Percentiles rank a stretch among this genome's conserved stretches.
Evolutionary conservation across 805 yeast genomes (phyloP).

Genomic region (Brettanomyces naardenensis): DNA sequence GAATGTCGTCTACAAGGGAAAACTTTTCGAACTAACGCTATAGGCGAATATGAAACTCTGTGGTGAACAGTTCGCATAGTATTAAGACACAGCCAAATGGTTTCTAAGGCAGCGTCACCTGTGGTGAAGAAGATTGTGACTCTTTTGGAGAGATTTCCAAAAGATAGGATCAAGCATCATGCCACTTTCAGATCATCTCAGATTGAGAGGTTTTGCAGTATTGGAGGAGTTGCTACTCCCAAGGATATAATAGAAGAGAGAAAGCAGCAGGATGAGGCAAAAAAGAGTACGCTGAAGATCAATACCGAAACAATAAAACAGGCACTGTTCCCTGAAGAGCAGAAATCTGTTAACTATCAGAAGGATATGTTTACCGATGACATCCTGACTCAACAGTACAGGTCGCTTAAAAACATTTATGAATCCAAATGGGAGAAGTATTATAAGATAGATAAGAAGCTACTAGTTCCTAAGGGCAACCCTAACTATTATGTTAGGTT

Average conservation of each 20-base stretch:
- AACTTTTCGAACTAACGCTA: no score
- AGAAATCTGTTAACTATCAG: slow-evolving; percentile 31
- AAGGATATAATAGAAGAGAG: slow-evolving; percentile 25
- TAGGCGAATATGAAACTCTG: no score
- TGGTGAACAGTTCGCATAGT: no score
- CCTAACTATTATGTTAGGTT: slow-evolving; percentile 71
- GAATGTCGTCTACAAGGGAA: no score
- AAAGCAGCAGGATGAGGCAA: slow-evolving; percentile 29
- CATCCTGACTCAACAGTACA: slow-evolving; percentile 43
- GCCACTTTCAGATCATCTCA: slow-evolving; percentile 66
- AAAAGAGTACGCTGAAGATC: slow-evolving; percentile 7
- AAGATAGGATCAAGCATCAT: slow-evolving; percentile 59
- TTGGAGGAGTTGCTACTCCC: slow-evolving; percentile 39
- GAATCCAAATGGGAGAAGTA: slow-evolving; percentile 56
- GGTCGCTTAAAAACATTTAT: slow-evolving; percentile 47
- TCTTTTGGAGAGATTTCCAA: slow-evolving; percentile 55
- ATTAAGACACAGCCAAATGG: not conserved
- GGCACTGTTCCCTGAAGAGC: slow-evolving; percentile 29
- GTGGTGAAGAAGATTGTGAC: slow-evolving; percentile 47
- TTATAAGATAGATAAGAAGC: slow-evolving; percentile 57
- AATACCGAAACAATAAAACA: slow-evolving; percentile 31
- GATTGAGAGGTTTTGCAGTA: slow-evolving; percentile 43
- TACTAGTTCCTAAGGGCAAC: slow-evolving; percentile 77
- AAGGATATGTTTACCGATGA: slow-evolving; percentile 44
- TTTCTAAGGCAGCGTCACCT: slow-evolving; percentile 3